Evolutionary conservation across 192 early-diverging fungal genomes (phyloP), one percentile per base, ranked within the genome.

Genomic region (Phycomyces nitens): DNA sequence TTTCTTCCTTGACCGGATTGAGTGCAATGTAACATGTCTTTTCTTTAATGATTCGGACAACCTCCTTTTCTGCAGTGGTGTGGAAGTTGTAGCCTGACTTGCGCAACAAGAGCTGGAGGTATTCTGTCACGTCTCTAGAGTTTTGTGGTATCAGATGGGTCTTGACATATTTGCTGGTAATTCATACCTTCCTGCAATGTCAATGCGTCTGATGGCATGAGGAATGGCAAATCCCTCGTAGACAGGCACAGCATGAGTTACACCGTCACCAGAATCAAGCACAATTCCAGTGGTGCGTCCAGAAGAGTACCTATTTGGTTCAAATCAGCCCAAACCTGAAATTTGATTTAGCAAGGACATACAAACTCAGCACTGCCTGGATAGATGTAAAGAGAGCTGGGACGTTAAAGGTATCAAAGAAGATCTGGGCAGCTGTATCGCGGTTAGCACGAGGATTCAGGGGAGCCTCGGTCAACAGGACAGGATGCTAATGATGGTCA

Each of bases 361-460:
- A 94, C 80, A 99, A 86, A 66, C 94, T 92, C 47, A 99, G 85
- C 3, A 99, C 95, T 27, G 97, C 97, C 77, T 99, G 97, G 63
- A 99, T 92, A 49, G 94, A 95, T 40, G 94, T 88, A 78, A 93
- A 98, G 43, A 99, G 83, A 22, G 97, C 95, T 3, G 97, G 97
- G 12, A 96, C 94, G 53, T 99, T 99, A 78, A 99, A 99, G 1
- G 96, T 99, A 68, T 99, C 97, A 67, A 99, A 99, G 73, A 99
- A 94, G 62, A 98, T 92, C 71, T 97, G 94, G 21, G 94, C 95
- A 5, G 93, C 94, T 53, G 86, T 81, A 64, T 99, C 97, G 57
- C 97, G 86, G 77, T 99, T 96, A 53, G 83, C 75, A 50, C 89
- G 82, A 10, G 97, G 95, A 67, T 99, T 99, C 44, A 96, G 78